Base-by-base conservation (phyloP, 768 basidiomycete species). In the Panaeolus cyanescens region DNA sequence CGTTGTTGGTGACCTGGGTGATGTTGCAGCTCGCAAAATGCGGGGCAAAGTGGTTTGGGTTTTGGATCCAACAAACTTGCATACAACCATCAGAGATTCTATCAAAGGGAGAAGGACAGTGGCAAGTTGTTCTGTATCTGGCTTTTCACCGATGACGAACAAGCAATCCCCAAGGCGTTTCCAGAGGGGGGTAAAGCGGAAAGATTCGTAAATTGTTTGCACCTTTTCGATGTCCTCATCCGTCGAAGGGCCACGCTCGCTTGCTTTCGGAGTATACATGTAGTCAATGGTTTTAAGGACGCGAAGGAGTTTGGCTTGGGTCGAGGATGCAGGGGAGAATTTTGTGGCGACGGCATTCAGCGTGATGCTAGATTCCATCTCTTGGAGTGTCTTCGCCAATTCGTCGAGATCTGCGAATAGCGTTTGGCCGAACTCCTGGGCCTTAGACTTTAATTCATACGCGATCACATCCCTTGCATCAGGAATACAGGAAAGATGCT, bases 201-300 rank as follows among this genome's bases (percentile, higher is more conserved):
- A 96, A 2, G 90, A 89, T 68, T 92, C 91, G 71, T 96, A 99
- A 60, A 98, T 95, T 19, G 79, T 79, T 65, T 94, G 89, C 7
- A 97, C 92, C 69, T 91, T 92, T 70, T 95, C 90, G 2, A 87
- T 79, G 64, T 91, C 90, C 28, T 83, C 80, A 54, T 79, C 79
- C 25, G 63, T 57, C 45, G 59, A 22, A 20, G 37, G 40, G 20
- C 58, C 61, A 2, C 77, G 69, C 30, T 80, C 67, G 8, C 80
- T 68, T 31, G 77, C 71, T 62, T 79, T 81, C 6, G 90, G 87
- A 1, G 90, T 88, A 74, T 92, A 95, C 87, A 97, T 96, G 73
- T 96, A 96, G 72, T 99, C 97, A 70, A 99, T 91, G 9, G 96
- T 97, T 78, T 99, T 99, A 65, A 99, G 80, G 13, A 99, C 90